These are phyloP conservation scores for Cladorrhinum sp. DNA, from an alignment of 2,329 filamentous ascomycete species.

Conservation along the genomic window DNA sequence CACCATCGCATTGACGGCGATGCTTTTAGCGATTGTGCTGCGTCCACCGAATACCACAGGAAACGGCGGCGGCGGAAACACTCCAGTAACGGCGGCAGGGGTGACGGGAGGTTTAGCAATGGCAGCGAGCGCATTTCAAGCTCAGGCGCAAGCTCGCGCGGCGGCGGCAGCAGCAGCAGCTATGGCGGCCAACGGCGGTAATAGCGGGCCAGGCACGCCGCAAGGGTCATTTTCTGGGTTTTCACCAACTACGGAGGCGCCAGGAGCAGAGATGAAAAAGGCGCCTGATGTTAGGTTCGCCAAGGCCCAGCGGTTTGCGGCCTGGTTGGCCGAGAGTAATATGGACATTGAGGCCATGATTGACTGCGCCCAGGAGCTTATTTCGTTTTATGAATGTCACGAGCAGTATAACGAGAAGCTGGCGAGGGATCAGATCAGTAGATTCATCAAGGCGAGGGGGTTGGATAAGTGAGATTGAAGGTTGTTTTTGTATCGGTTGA, in stretches of 20 bases:
- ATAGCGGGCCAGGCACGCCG: constrained; percentile 11
- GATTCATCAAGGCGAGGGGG: constrained; percentile 57
- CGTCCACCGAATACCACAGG: constrained; percentile 50
- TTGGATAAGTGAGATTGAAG: constrained; percentile 46
- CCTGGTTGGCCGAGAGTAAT: constrained; percentile 82
- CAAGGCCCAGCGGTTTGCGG: constrained; percentile 63
- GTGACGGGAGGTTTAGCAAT: constrained; percentile 43
- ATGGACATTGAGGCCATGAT: constrained; percentile 82
- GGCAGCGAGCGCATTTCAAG: constrained; percentile 45
- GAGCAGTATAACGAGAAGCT: constrained; percentile 61
- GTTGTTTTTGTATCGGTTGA: too few species aligned
- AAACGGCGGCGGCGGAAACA: constrained; percentile 11
- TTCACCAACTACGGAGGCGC: constrained; percentile 1
- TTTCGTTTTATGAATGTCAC: constrained; percentile 77
- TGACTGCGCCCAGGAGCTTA: constrained; percentile 86
- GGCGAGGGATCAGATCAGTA: constrained; percentile 55
- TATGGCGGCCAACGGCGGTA: constrained; percentile 11
- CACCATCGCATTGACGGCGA: constrained; percentile 79
- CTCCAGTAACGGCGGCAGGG: constrained; percentile 19
- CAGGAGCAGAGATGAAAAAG: constrained; percentile 37
- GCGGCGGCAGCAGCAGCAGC: constrained; percentile 17
- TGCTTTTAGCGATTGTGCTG: constrained; percentile 79
- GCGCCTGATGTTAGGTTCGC: constrained; percentile 55
- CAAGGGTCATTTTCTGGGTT: constrained; percentile 17
- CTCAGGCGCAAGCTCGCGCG: constrained; percentile 41